phyloP scores from a whole-genome alignment of 345 rosid species.

The Arabis alpina region DNA sequence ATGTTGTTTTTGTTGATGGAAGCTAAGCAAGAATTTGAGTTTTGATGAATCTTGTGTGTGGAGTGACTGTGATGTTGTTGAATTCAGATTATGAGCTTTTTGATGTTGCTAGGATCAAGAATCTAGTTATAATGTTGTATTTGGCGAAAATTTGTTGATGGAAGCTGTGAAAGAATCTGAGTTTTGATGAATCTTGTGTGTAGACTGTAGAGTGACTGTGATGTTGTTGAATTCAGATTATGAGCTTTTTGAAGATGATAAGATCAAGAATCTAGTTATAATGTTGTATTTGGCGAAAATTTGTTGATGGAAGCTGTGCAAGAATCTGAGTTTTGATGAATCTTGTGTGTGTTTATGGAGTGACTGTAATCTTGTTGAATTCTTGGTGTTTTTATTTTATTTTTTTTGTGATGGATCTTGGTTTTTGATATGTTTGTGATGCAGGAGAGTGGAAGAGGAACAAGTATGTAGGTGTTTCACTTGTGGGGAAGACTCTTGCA shows the following conservation, averaged over 20 bases:
- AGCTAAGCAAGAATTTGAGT: no score
- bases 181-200: constrained; percentile 18
- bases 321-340: constrained; percentile 1
- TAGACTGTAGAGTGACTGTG: not conserved
- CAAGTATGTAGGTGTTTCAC: constrained; percentile 89
- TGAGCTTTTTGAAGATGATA: no score
- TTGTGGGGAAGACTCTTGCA: constrained; percentile 83
- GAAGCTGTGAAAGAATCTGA: not conserved
- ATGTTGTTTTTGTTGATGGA: no score
- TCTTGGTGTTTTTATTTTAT: no score
- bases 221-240: no score
- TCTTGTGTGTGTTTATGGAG: constrained; percentile 22
- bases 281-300: no score
- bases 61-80: no score
- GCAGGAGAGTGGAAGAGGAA: constrained; percentile 82
- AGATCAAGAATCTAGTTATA: no score
- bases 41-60: not conserved
- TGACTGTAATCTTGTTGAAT: constrained; percentile 11
- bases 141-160: not conserved
- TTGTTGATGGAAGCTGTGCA: not conserved
- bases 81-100: no score
- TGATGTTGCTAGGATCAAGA: no score
- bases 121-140: no score
- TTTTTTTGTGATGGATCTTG: constrained; percentile 2
- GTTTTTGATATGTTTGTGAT: constrained; percentile 14